Evolutionary conservation across 2,329 filamentous ascomycete genomes (phyloP).

Genomic region (Penicillium brasilianum): DNA sequence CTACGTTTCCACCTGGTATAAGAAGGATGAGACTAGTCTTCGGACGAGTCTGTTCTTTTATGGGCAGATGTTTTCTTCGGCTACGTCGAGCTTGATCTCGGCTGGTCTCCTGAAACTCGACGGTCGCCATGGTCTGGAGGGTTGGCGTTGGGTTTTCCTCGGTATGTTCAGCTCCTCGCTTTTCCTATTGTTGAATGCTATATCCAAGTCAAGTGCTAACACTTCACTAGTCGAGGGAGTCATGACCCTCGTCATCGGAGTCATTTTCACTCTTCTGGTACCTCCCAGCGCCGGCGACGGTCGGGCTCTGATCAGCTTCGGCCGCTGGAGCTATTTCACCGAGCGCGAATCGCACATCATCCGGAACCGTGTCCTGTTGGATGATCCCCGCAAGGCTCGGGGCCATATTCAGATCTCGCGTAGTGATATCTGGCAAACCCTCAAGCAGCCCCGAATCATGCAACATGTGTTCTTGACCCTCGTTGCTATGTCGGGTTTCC

Average conservation of each 20-base stretch:
- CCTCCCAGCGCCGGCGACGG: conserved; percentile 46
- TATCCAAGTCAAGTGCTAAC: not conserved
- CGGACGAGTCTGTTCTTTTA: conserved; percentile 62
- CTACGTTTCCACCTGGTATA: conserved; percentile 62
- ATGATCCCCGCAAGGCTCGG: conserved; percentile 49
- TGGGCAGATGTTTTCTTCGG: conserved; percentile 59
- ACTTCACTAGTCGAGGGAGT: conserved; percentile 52
- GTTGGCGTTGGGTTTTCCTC: conserved; percentile 64
- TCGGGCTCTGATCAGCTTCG: conserved; percentile 41
- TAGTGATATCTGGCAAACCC: conserved; percentile 42
- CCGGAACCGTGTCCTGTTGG: conserved; percentile 47
- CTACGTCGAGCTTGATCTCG: conserved; percentile 46
- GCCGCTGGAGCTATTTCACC: conserved; percentile 51
- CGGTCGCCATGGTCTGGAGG: conserved; percentile 53
- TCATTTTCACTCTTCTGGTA: conserved; percentile 49
- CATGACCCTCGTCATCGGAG: conserved; percentile 55
- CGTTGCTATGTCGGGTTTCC: conserved; percentile 54
- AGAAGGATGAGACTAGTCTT: conserved; percentile 57
- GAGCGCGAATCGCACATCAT: conserved; percentile 51
- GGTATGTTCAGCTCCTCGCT: conserved; percentile 27
- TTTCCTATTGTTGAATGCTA: too few species aligned
- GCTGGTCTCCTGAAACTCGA: conserved; percentile 55
- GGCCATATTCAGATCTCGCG: conserved; percentile 45
- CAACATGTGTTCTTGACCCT: conserved; percentile 58
- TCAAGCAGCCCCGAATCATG: conserved; percentile 58